Percentiles rank a stretch among this genome's conserved stretches.
Conservation (phyloP, 495 filamentous ascomycete genomes). For the Talaromyces trachyspermus region DNA sequence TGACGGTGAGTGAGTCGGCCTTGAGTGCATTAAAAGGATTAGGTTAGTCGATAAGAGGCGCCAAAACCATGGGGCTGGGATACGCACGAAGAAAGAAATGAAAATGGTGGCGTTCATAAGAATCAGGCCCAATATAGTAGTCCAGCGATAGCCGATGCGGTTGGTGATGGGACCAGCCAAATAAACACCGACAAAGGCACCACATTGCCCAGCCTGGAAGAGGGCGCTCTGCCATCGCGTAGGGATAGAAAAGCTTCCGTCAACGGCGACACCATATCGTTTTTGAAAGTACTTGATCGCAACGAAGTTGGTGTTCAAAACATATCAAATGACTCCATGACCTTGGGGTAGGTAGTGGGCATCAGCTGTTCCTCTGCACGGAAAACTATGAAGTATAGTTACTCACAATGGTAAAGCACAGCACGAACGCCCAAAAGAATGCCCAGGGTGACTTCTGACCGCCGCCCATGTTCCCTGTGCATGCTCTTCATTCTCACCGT, state of each 20-base stretch:
- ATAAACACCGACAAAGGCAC: constrained; percentile 61
- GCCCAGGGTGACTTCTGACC: constrained; percentile 39
- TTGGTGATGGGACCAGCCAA: constrained; percentile 62
- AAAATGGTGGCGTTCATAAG: constrained; percentile 55
- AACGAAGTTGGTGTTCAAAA: constrained; percentile 33
- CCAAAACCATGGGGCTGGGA: background rate
- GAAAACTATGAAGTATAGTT: background rate
- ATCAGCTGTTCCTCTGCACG: constrained; percentile 10
- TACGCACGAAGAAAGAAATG: constrained; percentile 56
- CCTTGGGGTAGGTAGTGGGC: constrained; percentile 15
- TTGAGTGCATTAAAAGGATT: constrained; percentile 9
- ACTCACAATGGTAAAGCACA: constrained; percentile 39
- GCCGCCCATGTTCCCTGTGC: constrained; percentile 22
- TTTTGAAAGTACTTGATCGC: constrained; percentile 19
- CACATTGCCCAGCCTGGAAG: constrained; percentile 32
- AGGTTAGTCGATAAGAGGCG: too few species aligned
- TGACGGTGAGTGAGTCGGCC: constrained; percentile 49
- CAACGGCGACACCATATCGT: constrained; percentile 19
- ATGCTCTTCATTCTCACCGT: constrained; percentile 25
- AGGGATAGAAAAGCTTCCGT: constrained; percentile 13
- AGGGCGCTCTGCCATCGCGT: constrained; percentile 32
- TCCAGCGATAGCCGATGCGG: constrained; percentile 56
- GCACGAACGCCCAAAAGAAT: constrained; percentile 37
- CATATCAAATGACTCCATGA: constrained; percentile 39
- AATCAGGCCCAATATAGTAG: constrained; percentile 53